phyloP scores from a whole-genome alignment of 1,284 basidiomycete species.

The Cryptococcus sp. region DNA sequence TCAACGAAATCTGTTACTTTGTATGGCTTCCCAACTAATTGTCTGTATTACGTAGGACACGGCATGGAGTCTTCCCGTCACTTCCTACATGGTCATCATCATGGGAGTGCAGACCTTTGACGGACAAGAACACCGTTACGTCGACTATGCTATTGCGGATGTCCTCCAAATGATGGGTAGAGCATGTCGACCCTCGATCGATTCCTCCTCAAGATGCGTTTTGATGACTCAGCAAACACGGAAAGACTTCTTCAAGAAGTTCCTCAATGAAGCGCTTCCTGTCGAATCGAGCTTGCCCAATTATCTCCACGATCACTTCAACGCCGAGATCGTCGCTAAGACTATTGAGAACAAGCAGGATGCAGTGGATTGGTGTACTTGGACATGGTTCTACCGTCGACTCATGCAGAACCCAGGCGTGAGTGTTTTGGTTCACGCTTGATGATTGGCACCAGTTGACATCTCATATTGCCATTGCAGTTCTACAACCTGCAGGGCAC shows the following conservation, averaged over 20 bases:
- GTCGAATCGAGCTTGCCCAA: conserved; percentile 92
- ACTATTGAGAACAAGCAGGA: conserved; percentile 99
- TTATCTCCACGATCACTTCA: conserved; percentile 92
- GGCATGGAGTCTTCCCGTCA: conserved; percentile 90
- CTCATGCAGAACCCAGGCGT: conserved; percentile 79
- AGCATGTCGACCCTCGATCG: conserved; percentile 83
- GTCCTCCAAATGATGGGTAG: conserved; percentile 98
- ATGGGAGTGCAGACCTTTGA: conserved; percentile 98
- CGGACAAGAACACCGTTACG: conserved; percentile 93
- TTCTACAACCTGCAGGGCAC: conserved; percentile 95
- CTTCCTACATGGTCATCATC: conserved; percentile 95
- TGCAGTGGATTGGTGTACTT: conserved; percentile 70
- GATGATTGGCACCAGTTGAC: not conserved
- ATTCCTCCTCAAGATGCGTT: conserved; percentile 85
- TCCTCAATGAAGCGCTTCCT: conserved; percentile 94
- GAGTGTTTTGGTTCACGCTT: too few relatives aligned
- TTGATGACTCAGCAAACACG: conserved; percentile 96
- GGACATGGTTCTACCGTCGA: conserved; percentile 77
- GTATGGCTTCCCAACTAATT: not conserved
- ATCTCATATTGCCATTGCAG: conserved; percentile 8
- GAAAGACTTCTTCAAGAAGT: conserved; percentile 99
- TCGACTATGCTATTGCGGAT: conserved; percentile 97
- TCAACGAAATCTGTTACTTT: not conserved
- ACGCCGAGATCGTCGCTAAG: conserved; percentile 96
- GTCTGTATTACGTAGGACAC: conserved; percentile 65